Evolutionary conservation across 208 protist genomes (phyloP).

Genomic region (Vickermania spadyakhi): DNA sequence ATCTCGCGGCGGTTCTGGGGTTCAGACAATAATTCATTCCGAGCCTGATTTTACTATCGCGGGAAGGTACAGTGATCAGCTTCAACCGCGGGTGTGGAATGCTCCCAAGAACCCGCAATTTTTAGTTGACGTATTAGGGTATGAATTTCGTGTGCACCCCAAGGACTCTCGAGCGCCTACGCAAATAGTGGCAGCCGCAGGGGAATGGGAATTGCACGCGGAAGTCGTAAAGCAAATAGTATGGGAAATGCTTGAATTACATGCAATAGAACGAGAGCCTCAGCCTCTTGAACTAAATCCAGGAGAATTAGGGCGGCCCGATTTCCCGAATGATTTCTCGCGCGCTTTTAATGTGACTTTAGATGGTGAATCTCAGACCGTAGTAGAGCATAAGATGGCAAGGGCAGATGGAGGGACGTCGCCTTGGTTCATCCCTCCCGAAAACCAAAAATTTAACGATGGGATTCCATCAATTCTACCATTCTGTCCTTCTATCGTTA

Average conservation of each 20-base stretch:
- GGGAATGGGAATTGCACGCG: slow-evolving; percentile 74
- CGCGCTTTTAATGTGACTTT: slow-evolving; percentile 48
- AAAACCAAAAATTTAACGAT: slow-evolving; percentile 40
- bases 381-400: slow-evolving; percentile 68
- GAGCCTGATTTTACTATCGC: slow-evolving; percentile 75
- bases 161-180: slow-evolving; percentile 59
- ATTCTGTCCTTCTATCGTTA: slow-evolving; percentile 68
- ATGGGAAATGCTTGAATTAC: slow-evolving; percentile 79
- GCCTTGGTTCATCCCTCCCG: slow-evolving; percentile 73
- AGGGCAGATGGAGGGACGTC: slow-evolving; percentile 27
- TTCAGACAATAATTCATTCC: slow-evolving; percentile 57
- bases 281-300: slow-evolving; percentile 60
- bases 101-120: slow-evolving; percentile 59
- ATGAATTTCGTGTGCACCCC: slow-evolving; percentile 85
- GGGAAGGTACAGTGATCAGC: slow-evolving; percentile 32
- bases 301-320: slow-evolving; percentile 63
- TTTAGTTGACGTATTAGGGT: slow-evolving; percentile 66
- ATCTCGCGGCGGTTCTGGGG: slow-evolving; percentile 35
- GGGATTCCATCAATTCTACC: slow-evolving; percentile 62
- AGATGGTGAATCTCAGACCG: not conserved
- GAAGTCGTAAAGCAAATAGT: slow-evolving; percentile 71
- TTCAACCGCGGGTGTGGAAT: slow-evolving; percentile 74
- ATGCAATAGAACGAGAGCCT: slow-evolving; percentile 55
- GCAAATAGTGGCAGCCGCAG: slow-evolving; percentile 66
- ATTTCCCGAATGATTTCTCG: slow-evolving; percentile 44